Percentiles rank a stretch among this genome's conserved stretches.
Evolutionary conservation across 108 stramenopile species (phyloP).

Genomic region (Skeletonema potamos): DNA sequence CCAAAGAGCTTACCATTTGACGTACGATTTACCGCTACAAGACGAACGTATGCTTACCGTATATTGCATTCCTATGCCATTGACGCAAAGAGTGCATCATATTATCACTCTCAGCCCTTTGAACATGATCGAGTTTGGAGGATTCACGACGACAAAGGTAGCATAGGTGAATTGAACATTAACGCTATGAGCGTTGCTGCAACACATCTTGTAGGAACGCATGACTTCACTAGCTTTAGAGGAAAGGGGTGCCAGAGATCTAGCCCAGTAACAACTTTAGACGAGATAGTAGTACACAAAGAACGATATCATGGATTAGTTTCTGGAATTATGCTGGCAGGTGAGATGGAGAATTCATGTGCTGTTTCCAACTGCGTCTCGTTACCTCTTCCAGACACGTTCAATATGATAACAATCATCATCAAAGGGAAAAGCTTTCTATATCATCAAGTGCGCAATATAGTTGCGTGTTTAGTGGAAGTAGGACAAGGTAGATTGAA

Average conservation of each 20-base stretch:
- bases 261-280: conserved; percentile 66
- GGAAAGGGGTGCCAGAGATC: conserved; percentile 62
- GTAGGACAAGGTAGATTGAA: conserved; percentile 62
- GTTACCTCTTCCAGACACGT: conserved; percentile 17
- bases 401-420: conserved; percentile 59
- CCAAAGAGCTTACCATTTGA: conserved; percentile 68
- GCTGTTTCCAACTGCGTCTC: background rate
- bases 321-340: conserved; percentile 21
- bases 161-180: conserved; percentile 43
- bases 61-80: conserved; percentile 45
- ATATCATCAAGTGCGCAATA: conserved; percentile 84
- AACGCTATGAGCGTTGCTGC: conserved; percentile 72
- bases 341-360: background rate
- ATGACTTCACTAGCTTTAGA: conserved; percentile 83
- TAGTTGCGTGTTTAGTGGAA: conserved; percentile 63
- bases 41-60: conserved; percentile 76
- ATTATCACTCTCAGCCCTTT: conserved; percentile 57
- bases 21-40: conserved; percentile 77
- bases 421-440: conserved; percentile 76
- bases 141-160: conserved; percentile 36
- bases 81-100: conserved; percentile 15
- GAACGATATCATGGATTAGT: conserved; percentile 34
- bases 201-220: conserved; percentile 57
- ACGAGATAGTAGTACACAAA: conserved; percentile 39
- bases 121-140: conserved; percentile 78